These are phyloP conservation scores for Aspergillus cristatus DNA, from an alignment of 495 filamentous ascomycete species.

Conservation along the genomic window DNA sequence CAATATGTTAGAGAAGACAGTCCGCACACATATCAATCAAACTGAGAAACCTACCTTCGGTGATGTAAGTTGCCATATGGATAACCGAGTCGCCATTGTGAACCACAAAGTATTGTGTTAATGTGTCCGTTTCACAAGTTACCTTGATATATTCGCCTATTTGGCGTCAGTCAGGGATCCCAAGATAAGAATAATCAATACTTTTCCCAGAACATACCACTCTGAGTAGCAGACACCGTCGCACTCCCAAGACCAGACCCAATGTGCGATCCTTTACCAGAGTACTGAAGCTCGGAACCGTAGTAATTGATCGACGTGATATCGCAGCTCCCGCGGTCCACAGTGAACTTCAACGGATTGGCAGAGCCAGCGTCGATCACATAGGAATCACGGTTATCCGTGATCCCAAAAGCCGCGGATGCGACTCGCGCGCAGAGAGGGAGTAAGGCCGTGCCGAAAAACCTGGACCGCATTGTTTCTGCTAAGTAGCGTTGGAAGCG, in stretches of 20 bases:
- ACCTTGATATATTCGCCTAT: conserved; percentile 49
- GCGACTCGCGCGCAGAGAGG: conserved; percentile 15
- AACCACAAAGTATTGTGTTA: conserved; percentile 57
- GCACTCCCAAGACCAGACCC: conserved; percentile 52
- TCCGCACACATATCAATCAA: background rate
- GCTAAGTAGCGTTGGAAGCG: too few species aligned
- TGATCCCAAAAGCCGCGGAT: conserved; percentile 25
- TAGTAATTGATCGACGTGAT: conserved; percentile 54
- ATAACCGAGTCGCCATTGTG: conserved; percentile 49
- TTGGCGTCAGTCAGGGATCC: too few species aligned
- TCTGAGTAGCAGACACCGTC: conserved; percentile 41
- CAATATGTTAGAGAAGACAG: background rate
- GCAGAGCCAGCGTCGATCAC: conserved; percentile 45
- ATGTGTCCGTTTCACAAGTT: conserved; percentile 47
- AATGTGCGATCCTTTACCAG: conserved; percentile 44
- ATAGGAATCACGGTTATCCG: conserved; percentile 22
- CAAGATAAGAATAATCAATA: background rate
- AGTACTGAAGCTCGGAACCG: conserved; percentile 48
- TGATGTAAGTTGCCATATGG: conserved; percentile 57
- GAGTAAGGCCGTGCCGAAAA: conserved; percentile 9
- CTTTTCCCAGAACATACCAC: conserved; percentile 12
- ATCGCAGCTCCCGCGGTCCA: conserved; percentile 49
- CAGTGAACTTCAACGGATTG: conserved; percentile 47
- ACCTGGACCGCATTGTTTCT: conserved; percentile 13
- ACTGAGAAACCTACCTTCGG: conserved; percentile 19